Evolutionary conservation across 169 alveolate species (phyloP), one percentile per base, ranked within the genome.

Genomic region (Plasmodium gallinaceum): DNA sequence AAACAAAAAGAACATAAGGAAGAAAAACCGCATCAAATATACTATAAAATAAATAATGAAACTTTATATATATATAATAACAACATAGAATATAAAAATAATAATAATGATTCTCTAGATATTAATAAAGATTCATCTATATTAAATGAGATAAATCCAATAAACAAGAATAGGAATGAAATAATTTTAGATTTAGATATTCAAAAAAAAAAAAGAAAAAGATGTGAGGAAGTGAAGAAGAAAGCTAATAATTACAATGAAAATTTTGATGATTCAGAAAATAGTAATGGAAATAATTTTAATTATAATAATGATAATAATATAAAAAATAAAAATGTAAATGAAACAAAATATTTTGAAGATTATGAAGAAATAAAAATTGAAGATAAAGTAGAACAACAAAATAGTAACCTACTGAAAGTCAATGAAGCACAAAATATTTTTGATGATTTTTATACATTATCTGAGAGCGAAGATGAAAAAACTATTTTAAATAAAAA

Each of bases 391-490:
- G 20, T 58, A 26, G 58, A 9, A 18, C 70, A 61, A 32, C 14
- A 24, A 72, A 72, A 48, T 54, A 24, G 9, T 2, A 45, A 16
- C 20, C 12, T 3, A n/a, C 7, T 24, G 22, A 68, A 68, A 20
- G 39, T 22, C 20, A 10, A 26, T 14, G 57, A 66, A 14, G 0
- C 83, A 51, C 43, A 57, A 14, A 72, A 72, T 12, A n/a, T 37
- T 20, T 52, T n/a, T 52, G 66, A 52, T 60, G 86, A 54, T 51
- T 32, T 18, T 54, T 26, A 22, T 6, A 18, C 46, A 2, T 42
- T 20, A 37, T 72, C 45, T 22, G 70, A 72, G 18, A 60, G 48
- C 26, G 86, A 43, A 7, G 14, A 73, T 45, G 86, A 57, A 20
- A 60, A 73, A 24, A 10, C 61, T 1, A 52, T 52, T 54, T 12